Base-by-base conservation (phyloP, 108 stramenopile species). In the Asterionellopsis glacialis region DNA sequence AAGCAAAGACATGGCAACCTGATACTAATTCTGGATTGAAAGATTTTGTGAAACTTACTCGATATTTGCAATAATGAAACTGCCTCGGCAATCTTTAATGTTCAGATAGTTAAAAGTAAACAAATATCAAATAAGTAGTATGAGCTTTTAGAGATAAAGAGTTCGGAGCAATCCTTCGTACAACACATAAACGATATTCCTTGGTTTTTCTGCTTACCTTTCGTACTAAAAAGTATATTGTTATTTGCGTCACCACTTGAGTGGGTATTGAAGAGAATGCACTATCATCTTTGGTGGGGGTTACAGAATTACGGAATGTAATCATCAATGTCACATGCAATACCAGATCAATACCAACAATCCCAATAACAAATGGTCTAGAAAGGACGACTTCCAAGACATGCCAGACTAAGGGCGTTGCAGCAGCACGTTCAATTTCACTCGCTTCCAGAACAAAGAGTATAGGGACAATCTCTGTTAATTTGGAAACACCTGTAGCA, bases 311-410 rank as follows among this genome's bases (percentile, higher is more conserved):
- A 15, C 62, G 50, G 23, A 63, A 63, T 11, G 41, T 13, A 11
- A 69, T 33, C 60, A 69, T 55, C 38, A 69, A 61, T 14, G 63
- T 61, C 16, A 75, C 26, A 22, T 75, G 63, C 40, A 75, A 47
- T 0, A 49, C 25, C 11, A 69, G 56, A 53, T 75, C 74, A 40
- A 55, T 57, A 57, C 56, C 11, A 18, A 63, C 45, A 16, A 58
- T 51, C 0, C 68, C 74, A 27, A 75, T 51, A 24, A 63, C 68
- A 45, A 75, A 69, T 11, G 74, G 74, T 24, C 51, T 25, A 16
- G 45, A 22, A 9, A 69, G 38, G 4, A 49, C 41, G 1, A 54
- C 45, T 41, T 64, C 48, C 68, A 75, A 60, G 38, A 59, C 25
- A 43, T 63, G 50, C 63, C 68, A 69, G 9, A 75, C 41, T 6